Evolutionary conservation across 768 basidiomycete genomes (phyloP), one percentile per base, ranked within the genome.

Genomic region (Hortiboletus campestris): DNA sequence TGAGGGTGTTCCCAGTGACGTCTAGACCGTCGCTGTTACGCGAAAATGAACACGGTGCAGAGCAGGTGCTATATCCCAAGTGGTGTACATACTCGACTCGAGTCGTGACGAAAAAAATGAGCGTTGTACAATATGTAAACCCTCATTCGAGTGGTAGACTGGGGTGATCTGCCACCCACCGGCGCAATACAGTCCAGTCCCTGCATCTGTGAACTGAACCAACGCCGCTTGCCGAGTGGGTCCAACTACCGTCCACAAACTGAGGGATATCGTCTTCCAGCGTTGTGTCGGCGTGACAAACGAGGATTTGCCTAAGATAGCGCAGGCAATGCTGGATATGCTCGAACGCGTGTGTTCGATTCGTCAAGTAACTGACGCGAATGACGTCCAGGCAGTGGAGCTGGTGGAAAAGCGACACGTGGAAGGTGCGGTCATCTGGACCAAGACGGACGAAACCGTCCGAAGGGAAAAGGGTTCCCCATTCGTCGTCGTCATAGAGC

Each of bases 401-500:
- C 56, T 82, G 74, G 63, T 82, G 80, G 67, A 76, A 80, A 59
- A 80, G 73, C 32, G 74, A 69, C 20, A 65, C 62, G 16, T 60
- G 70, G 48, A 75, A 73, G 1, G 73, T 62, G 44, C 69, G 68
- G 52, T 72, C 58, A 35, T 69, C n/a, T 0, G 72, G 66, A 25
- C 74, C 74, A 9, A 76, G 60, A 46, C 65, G 68, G 28, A 72
- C 66, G 58, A 72, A 74, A 3, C 72, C 73, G 20, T 65, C 65
- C 2, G 72, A 73, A 10, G 64, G 62, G 17, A 67, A 75, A 9
- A 74, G 60, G 4, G 69, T 63, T 20, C 66, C 74, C 74, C 74
- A 75, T 39, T 73, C 72, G 52, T 67, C 65, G 53, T 75, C 72
- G 54, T 71, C 61, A 54, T 63, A 62, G 14, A 75, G 67, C 3